Evolutionary conservation across 331 rosid species (phyloP).

Genomic region (Dryas integrifolia): DNA sequence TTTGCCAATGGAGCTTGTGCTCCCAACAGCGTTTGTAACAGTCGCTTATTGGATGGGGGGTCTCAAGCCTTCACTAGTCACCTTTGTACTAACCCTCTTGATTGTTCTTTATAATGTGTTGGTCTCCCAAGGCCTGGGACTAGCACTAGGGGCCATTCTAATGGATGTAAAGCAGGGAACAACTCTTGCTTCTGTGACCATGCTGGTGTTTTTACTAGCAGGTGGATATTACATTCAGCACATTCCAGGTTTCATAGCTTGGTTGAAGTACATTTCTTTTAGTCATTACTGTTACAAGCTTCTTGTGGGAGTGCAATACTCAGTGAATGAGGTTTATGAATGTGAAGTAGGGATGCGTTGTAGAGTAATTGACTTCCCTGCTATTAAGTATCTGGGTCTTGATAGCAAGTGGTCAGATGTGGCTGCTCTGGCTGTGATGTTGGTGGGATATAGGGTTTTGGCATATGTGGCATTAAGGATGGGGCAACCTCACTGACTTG

Average conservation of each 20-base stretch:
- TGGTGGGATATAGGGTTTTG: slow-evolving; percentile 73
- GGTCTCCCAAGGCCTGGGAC: slow-evolving; percentile 87
- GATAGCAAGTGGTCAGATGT: slow-evolving; percentile 67
- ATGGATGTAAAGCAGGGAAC: slow-evolving; percentile 91
- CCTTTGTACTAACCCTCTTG: slow-evolving; percentile 64
- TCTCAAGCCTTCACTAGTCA: slow-evolving; percentile 59
- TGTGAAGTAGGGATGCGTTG: slow-evolving; percentile 57
- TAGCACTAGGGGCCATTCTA: slow-evolving; percentile 87
- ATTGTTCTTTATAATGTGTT: slow-evolving; percentile 73
- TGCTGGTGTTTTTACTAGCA: slow-evolving; percentile 76
- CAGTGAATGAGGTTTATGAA: slow-evolving; percentile 50
- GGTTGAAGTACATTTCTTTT: slow-evolving; percentile 83
- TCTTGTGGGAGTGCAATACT: slow-evolving; percentile 73
- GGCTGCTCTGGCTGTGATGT: slow-evolving; percentile 69
- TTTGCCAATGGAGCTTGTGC: slow-evolving; percentile 92
- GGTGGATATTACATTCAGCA: slow-evolving; percentile 93
- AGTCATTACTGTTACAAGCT: slow-evolving; percentile 87
- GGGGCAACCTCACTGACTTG: slow-evolving; percentile 56
- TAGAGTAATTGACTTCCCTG: slow-evolving; percentile 61
- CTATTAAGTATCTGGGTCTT: slow-evolving; percentile 55
- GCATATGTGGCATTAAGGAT: slow-evolving; percentile 81
- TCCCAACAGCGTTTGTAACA: slow-evolving; percentile 72
- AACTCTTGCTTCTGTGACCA: slow-evolving; percentile 85
- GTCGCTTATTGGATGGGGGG: slow-evolving; percentile 94
- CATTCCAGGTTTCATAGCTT: slow-evolving; percentile 75